These are phyloP conservation scores for Calocybe indica DNA, from an alignment of 768 basidiomycete species.

Conservation along the genomic window DNA sequence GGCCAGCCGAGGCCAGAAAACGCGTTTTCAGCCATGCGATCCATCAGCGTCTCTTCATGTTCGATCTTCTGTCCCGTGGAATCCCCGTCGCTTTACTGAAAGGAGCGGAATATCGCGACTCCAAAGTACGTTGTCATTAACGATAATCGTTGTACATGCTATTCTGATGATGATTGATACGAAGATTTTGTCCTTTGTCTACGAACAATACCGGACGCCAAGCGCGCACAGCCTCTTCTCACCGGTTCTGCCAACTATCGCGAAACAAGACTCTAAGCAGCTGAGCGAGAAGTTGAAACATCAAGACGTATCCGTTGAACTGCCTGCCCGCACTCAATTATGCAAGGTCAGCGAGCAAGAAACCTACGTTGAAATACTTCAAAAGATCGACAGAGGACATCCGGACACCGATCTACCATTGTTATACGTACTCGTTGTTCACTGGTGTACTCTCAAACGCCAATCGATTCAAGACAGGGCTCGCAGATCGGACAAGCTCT, in stretches of 20 bases:
- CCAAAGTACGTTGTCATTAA: constrained; percentile 37
- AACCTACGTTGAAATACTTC: no score
- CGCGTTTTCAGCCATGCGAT: constrained; percentile 24
- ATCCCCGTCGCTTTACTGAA: constrained; percentile 46
- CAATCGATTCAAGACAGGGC: constrained; percentile 36
- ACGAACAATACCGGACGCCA: constrained; percentile 22
- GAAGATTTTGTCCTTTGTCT: constrained; percentile 59
- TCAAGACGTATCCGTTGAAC: no score
- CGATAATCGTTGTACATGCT: background rate
- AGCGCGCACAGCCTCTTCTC: constrained; percentile 9
- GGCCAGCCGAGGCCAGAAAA: constrained; percentile 1
- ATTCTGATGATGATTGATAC: background rate
- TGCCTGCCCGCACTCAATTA: no score
- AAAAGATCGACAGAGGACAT: no score
- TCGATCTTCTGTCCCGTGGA: constrained; percentile 39
- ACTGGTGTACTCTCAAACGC: constrained; percentile 25
- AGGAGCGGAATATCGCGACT: constrained; percentile 54
- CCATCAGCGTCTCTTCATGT: constrained; percentile 44
- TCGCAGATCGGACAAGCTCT: constrained; percentile 19
- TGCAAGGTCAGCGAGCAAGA: no score
- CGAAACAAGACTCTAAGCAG: background rate
- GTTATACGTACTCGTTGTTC: constrained; percentile 18
- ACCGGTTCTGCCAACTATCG: constrained; percentile 1
- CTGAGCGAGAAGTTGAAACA: no score
- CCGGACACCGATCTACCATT: background rate